Conservation (phyloP, 148 eudicot genomes). For the Vaccinium vitisidaea region DNA sequence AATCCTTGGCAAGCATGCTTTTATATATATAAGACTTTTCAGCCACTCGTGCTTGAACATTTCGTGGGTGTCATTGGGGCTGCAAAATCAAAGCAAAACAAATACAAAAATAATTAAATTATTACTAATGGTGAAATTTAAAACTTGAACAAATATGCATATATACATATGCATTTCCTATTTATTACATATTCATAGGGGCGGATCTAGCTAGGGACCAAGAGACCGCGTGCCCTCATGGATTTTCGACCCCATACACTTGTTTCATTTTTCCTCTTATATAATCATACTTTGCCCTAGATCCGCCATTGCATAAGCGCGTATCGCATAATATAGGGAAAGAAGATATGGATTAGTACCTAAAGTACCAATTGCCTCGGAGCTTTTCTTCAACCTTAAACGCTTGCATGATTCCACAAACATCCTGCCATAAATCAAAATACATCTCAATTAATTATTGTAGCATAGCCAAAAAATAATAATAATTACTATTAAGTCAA, state of each 20-base stretch:
- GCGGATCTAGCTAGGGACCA: background rate
- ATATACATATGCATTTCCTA: background rate
- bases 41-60: constrained; percentile 24
- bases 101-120: background rate
- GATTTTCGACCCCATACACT: background rate
- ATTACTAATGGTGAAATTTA: background rate
- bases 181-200: background rate
- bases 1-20: background rate
- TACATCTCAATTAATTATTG: background rate
- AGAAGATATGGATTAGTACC: constrained; percentile 19
- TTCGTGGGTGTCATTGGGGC: constrained; percentile 36
- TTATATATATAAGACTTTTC: background rate
- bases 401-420: constrained; percentile 73
- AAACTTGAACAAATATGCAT: background rate
- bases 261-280: background rate
- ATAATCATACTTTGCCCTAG: background rate
- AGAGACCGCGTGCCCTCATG: too few relatives aligned
- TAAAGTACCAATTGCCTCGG: constrained; percentile 47
- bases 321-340: background rate
- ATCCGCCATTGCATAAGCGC: background rate
- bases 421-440: constrained; percentile 37
- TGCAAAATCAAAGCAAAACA: constrained; percentile 24
- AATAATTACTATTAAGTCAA: background rate
- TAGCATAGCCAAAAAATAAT: background rate
- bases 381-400: constrained; percentile 55